Conservation (phyloP, 2,329 filamentous ascomycete species). For the Exophiala sideris region DNA sequence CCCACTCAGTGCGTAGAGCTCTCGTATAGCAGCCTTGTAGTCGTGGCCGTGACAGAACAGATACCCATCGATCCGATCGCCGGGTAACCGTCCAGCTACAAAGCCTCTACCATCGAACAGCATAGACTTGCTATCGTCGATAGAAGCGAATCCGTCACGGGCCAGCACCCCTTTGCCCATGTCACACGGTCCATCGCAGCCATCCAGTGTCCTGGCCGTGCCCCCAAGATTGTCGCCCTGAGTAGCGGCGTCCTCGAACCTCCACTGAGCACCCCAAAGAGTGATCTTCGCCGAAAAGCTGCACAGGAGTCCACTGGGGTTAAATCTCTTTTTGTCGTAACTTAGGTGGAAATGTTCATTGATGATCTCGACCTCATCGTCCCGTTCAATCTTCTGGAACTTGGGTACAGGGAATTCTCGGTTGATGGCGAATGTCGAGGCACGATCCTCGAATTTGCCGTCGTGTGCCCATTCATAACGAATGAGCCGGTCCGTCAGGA, state of each 20-base stretch:
- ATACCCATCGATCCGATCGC: constrained; percentile 55
- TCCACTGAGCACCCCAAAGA: constrained; percentile 47
- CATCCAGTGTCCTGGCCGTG: constrained; percentile 56
- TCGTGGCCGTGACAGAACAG: constrained; percentile 59
- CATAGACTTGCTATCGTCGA: constrained; percentile 58
- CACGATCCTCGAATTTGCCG: constrained; percentile 59
- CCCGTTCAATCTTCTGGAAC: constrained; percentile 38
- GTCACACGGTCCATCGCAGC: constrained; percentile 49
- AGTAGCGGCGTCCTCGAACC: constrained; percentile 45
- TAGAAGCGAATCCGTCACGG: constrained; percentile 47
- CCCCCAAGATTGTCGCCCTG: constrained; percentile 39
- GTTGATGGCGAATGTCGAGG: constrained; percentile 60
- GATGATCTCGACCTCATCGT: constrained; percentile 53
- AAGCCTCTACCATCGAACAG: constrained; percentile 55
- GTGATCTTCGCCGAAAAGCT: constrained; percentile 41
- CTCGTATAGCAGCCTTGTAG: constrained; percentile 53
- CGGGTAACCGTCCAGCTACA: constrained; percentile 39
- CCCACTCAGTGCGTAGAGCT: constrained; percentile 56
- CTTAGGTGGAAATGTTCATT: constrained; percentile 55
- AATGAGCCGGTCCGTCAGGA: constrained; percentile 55
- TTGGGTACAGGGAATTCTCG: constrained; percentile 29
- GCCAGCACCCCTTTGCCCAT: constrained; percentile 53
- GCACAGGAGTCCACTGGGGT: constrained; percentile 48
- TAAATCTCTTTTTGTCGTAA: constrained; percentile 59
- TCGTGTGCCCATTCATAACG: constrained; percentile 63